phyloP scores from a whole-genome alignment of 495 filamentous ascomycete genomes.

The Xylaria venustula region DNA sequence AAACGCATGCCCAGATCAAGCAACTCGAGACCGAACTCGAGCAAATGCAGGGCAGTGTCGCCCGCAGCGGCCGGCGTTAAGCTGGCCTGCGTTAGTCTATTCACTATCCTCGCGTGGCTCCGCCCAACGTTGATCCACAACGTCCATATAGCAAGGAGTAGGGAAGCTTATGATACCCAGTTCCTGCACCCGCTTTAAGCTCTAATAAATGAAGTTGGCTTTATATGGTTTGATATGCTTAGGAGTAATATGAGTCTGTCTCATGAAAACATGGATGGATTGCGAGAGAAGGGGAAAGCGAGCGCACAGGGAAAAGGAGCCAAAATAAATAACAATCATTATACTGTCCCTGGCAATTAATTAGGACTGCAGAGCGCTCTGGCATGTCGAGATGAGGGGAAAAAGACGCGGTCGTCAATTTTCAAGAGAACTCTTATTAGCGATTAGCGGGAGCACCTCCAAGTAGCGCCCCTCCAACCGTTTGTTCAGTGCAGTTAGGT shows the following conservation, averaged over 20 bases:
- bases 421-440: slow-evolving; percentile 29
- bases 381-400: slow-evolving; percentile 1
- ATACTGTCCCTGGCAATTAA: slow-evolving; percentile 3
- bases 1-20: slow-evolving; percentile 97
- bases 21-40: slow-evolving; percentile 90
- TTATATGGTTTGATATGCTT: slow-evolving; percentile 13
- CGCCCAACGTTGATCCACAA: slow-evolving; percentile 20
- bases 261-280: slow-evolving; percentile 2
- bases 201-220: slow-evolving; percentile 13
- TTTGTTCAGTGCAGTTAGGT: slow-evolving; percentile 33
- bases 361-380: slow-evolving; percentile 8
- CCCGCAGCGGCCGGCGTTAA: slow-evolving; percentile 94
- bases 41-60: slow-evolving; percentile 85
- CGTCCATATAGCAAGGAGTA: slow-evolving; percentile 24
- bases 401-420: slow-evolving; percentile 17
- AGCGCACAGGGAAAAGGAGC: not conserved
- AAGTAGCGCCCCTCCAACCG: slow-evolving; percentile 12
- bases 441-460: slow-evolving; percentile 20
- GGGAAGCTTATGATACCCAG: slow-evolving; percentile 23
- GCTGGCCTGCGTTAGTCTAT: slow-evolving; percentile 17
- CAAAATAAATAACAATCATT: not conserved
- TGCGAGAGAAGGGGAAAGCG: not conserved
- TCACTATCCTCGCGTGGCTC: slow-evolving; percentile 21
- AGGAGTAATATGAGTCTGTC: slow-evolving; percentile 8
- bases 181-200: slow-evolving; percentile 10